Evolutionary conservation across 768 basidiomycete genomes (phyloP), one percentile per base, ranked within the genome.

Genomic region (Lactarius quietus): DNA sequence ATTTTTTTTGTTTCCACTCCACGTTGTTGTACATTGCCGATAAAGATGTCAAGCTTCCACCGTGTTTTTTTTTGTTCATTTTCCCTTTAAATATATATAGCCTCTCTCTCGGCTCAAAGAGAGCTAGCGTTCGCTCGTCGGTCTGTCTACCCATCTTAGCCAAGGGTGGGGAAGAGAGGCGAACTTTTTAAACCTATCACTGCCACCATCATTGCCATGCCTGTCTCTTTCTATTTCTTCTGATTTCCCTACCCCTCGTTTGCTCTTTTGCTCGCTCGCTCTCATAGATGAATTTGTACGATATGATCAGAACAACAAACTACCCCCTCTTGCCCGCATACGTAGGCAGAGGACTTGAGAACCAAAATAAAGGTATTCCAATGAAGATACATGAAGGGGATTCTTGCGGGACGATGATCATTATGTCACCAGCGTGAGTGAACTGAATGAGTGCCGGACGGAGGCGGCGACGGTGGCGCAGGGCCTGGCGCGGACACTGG

Each of bases 201-300:
- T 43, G 23, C n/a, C 55, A 62, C 43, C 33, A 45, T 39, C 28
- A 23, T 43, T 23, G 36, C 41, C 38, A n/a, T n/a, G 20, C 4
- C n/a, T 23, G 10, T 48, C 15, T 35, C 6, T 18, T 10, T n/a
- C 12, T 31, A 8, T 7, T 23, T 8, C 33, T 29, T 28, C 6
- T 28, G 41, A 26, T 60, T 23, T 33, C 33, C 59, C 28, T 65
- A 23, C 26, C 63, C 29, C 33, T 65, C 64, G 59, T 35, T 64
- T 60, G 48, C 57, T 59, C 23, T 64, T 57, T 64, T 64, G n/a
- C 52, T 64, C 26, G 41, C 43, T 57, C 33, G 41, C 41, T 61
- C 48, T 61, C 64, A 65, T 65, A 65, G 64, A 65, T 15, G 53
- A 55, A 54, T 4, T 54, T 65, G 64, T 65, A 65, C 60, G 64